Conservation (phyloP, 2,329 filamentous ascomycete species). For the Ophiostoma tasmaniense region DNA sequence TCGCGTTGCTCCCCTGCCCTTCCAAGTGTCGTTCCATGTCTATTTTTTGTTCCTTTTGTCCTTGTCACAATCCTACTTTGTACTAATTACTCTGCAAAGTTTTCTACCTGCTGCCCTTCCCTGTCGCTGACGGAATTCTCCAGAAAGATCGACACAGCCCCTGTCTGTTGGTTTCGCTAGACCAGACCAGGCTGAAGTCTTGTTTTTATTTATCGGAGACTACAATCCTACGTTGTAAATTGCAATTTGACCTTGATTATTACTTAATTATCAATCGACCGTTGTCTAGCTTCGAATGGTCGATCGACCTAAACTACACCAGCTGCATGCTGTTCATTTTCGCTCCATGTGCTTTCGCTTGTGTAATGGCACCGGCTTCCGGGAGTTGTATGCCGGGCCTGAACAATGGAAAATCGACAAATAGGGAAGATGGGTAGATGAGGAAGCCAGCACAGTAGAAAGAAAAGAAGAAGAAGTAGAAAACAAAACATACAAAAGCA, state of each 20-base stretch:
- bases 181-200: not conserved
- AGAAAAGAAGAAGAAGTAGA: not conserved
- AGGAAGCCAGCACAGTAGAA: not conserved
- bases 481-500: not conserved
- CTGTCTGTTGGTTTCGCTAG: not conserved
- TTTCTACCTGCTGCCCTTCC: not conserved
- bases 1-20: not conserved
- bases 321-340: not conserved
- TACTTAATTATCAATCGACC: too few relatives aligned
- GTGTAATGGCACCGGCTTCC: not conserved
- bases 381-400: not conserved
- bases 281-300: too few relatives aligned
- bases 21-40: not conserved
- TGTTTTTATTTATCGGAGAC: not conserved
- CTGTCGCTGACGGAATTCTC: not conserved
- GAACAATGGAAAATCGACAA: not conserved
- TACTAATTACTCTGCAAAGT: not conserved
- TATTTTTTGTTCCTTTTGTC: not conserved
- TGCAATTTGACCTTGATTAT: not conserved
- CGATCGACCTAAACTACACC: too few relatives aligned
- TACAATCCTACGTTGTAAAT: not conserved
- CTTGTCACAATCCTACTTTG: not conserved
- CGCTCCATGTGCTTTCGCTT: not conserved
- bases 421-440: not conserved
- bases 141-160: conserved; percentile 1